phyloP scores from a whole-genome alignment of 306 rosid genomes.

The Delonix regia region DNA sequence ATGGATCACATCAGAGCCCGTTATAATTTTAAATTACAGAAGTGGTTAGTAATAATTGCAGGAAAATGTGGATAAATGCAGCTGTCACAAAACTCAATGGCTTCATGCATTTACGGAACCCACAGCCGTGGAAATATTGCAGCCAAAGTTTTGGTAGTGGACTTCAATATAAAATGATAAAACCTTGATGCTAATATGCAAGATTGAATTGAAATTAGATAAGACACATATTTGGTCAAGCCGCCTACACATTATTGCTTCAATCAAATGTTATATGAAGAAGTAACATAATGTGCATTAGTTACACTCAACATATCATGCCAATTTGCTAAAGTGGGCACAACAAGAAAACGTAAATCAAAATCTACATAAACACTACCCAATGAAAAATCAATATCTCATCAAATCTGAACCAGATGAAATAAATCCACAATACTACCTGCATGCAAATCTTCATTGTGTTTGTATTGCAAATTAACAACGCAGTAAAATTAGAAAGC shows the following conservation, averaged over 20 bases:
- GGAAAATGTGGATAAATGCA: no score
- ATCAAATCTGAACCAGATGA: neutral
- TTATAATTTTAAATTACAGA: no score
- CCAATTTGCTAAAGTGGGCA: neutral
- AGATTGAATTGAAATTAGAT: neutral
- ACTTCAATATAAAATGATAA: neutral
- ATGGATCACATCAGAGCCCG: no score
- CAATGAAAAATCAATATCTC: conserved; percentile 19
- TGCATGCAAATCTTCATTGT: neutral
- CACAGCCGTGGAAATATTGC: no score
- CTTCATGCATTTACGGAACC: no score
- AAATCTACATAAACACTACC: neutral
- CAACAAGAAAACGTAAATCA: conserved; percentile 1
- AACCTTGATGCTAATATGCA: neutral
- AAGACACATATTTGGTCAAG: neutral
- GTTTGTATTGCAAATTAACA: neutral
- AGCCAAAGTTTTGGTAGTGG: neutral
- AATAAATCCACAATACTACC: neutral
- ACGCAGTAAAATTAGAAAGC: conserved; percentile 16
- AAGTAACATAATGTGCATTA: neutral
- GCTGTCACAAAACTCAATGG: no score
- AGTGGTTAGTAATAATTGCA: no score
- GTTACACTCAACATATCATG: conserved; percentile 17
- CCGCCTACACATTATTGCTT: neutral
- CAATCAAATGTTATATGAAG: conserved; percentile 11